Evolutionary conservation across 768 basidiomycete genomes (phyloP), one percentile per base, ranked within the genome.

Genomic region (Podaxis sp.): DNA sequence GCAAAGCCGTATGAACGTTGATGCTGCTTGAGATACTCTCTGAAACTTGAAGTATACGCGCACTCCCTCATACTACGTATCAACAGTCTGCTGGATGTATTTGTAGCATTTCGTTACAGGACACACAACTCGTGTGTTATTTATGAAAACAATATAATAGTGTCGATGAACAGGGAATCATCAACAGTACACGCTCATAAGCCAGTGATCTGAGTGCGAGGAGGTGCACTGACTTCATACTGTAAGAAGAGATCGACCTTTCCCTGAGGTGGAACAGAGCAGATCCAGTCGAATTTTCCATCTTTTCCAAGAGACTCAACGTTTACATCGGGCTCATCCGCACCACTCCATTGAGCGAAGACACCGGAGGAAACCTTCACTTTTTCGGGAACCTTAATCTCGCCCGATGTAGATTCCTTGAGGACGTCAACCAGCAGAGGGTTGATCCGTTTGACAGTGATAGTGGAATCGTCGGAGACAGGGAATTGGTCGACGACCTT

Each of bases 401-500:
- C 51, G 13, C 64, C 64, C 7, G 64, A 24, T 40, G 67, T 66
- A 40, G 63, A 55, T 33, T 64, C 60, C n/a, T 28, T 38, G 15
- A 15, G 39, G 36, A 53, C 53, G 24, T 42, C 33, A n/a, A 33
- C 42, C 9, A 75, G 69, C 9, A 67, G 38, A 15, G 75, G 76
- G 44, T 67, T 76, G 17, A 80, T 70, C 7, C 78, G 70, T 68
- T 80, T 82, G 56, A 83, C 78, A 30, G 71, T 73, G 52, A 82
- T 74, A 48, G 75, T 72, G 1, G 77, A 65, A 46, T 72, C 70
- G 56, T 78, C 71, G 2, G 79, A 80, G 8, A 77, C 64, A 3
- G 79, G 80, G 26, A 80, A 68, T 59, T 76, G 76, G 63, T 82
- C 79, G 24, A 76, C 55, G 57, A 81, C 64, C 62, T 76, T 79